phyloP scores from a whole-genome alignment of 768 basidiomycete genomes.

The Suillus placidus region DNA sequence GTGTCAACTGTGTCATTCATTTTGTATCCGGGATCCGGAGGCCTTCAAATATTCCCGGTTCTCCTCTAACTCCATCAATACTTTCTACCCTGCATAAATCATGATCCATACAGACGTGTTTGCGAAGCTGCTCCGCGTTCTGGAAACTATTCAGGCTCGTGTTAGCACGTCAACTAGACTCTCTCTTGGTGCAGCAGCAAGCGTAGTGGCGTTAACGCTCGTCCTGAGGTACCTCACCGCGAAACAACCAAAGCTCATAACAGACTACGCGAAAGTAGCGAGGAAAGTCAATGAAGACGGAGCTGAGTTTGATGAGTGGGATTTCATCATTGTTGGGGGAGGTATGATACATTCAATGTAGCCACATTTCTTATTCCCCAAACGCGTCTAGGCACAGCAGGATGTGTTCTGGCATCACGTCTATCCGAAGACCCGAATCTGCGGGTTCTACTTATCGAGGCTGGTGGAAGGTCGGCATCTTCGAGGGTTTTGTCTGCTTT shows the following conservation, averaged over 20 bases:
- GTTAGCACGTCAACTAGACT: background rate
- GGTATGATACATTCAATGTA: slow-evolving; percentile 34
- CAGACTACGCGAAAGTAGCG: slow-evolving; percentile 17
- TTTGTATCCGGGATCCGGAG: no score
- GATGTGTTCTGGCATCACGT: slow-evolving; percentile 47
- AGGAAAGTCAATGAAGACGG: slow-evolving; percentile 5
- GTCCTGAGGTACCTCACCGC: slow-evolving; percentile 6
- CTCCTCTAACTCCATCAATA: background rate
- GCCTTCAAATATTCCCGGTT: background rate
- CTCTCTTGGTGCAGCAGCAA: slow-evolving; percentile 9
- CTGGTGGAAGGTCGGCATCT: slow-evolving; percentile 48
- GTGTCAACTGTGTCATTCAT: no score
- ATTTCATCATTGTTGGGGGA: slow-evolving; percentile 59
- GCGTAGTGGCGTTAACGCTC: slow-evolving; percentile 14
- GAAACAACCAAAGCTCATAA: slow-evolving; percentile 17
- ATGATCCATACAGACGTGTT: background rate
- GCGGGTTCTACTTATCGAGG: slow-evolving; percentile 44
- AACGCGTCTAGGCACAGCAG: slow-evolving; percentile 40
- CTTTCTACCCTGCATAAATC: background rate
- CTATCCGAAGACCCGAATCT: slow-evolving; percentile 41
- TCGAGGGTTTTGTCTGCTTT: background rate
- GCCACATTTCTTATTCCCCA: background rate
- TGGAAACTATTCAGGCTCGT: background rate
- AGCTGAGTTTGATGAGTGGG: slow-evolving; percentile 38
- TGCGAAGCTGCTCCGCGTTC: slow-evolving; percentile 4